Base-by-base conservation (phyloP, 768 basidiomycete species). In the Sarcodon sp. region DNA sequence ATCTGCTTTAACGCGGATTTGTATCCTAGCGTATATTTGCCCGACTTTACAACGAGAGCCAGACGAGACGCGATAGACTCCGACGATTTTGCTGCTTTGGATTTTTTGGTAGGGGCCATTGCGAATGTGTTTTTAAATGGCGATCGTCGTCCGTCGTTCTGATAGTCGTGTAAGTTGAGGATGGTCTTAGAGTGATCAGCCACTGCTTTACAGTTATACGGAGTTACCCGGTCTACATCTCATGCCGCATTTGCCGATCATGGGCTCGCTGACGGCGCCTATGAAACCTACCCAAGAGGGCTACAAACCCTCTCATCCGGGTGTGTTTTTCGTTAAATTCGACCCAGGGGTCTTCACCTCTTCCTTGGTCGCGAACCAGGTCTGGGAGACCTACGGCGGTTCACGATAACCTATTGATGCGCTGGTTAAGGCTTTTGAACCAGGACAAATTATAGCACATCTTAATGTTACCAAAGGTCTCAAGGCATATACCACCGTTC, bases 1-100 rank as follows among this genome's bases (percentile, higher is more conserved):
- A 99, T 96, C 70, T 90, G 84, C 79, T 98, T 97, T 61, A 99
- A 75, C 46, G 93, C 90, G 53, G 90, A 89, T 72, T 98, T 98
- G 83, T 97, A 97, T 52, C 96, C 96, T 53, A 98, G 75, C 47
- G 77, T 75, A 81, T 91, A 98, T 70, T 97, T 94, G 57, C 94
- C 94, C 56, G 93, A 97, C 78, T 98, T 98, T 67, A 97, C 91
- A 65, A 96, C 93, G 61, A 99, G 89, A 46, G 86, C 81, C 51
- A 94, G 84, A 61, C 85, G 82, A 58, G 92, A 79, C 57, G 90
- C 72, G 69, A 97, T 93, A 58, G 87, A 91, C 75, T 96, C 92
- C 60, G 81, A 85, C 57, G 82, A 83, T 73, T 96, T 97, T 61
- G 89, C 64, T 35, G 92, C 76, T 72, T 96, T 97, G 61, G 87